Conservation (phyloP, 495 filamentous ascomycete species). For the Hypoxylon cercidicola region DNA sequence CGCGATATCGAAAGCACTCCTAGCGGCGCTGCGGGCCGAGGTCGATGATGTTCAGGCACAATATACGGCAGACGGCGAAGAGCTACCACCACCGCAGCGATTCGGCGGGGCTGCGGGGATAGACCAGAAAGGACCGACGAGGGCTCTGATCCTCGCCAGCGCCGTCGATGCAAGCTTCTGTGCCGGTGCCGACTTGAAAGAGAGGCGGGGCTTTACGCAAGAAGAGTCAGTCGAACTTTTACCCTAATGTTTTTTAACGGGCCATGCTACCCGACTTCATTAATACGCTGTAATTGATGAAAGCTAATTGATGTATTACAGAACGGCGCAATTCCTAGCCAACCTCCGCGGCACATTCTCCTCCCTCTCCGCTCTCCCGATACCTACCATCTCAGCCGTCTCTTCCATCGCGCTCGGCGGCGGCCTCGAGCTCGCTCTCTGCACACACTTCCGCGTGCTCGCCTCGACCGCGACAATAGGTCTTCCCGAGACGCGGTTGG, state of each 20-base stretch:
- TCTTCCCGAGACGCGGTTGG: constrained; percentile 89
- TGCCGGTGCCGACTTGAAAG: constrained; percentile 94
- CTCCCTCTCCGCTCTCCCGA: constrained; percentile 72
- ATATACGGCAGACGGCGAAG: constrained; percentile 62
- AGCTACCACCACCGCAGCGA: constrained; percentile 46
- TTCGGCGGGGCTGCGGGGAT: constrained; percentile 55
- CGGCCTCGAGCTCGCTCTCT: constrained; percentile 88
- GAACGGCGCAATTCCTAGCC: constrained; percentile 78
- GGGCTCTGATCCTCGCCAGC: constrained; percentile 81
- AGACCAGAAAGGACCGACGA: constrained; percentile 64
- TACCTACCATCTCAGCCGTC: constrained; percentile 90
- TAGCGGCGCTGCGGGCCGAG: constrained; percentile 74
- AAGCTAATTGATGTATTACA: constrained; percentile 44
- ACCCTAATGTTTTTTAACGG: constrained; percentile 43
- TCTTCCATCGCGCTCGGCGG: constrained; percentile 86
- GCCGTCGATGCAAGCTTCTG: constrained; percentile 86
- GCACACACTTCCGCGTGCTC: constrained; percentile 87
- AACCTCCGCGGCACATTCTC: constrained; percentile 77
- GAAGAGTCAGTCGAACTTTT: constrained; percentile 64
- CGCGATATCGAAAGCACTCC: constrained; percentile 82
- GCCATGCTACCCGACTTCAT: neutral
- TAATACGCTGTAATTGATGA: neutral
- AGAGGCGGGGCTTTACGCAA: constrained; percentile 75
- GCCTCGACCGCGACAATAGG: constrained; percentile 76
- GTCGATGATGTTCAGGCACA: constrained; percentile 75